Conservation (phyloP, 305 asterid genomes). For the Fraxinus platypoda region DNA sequence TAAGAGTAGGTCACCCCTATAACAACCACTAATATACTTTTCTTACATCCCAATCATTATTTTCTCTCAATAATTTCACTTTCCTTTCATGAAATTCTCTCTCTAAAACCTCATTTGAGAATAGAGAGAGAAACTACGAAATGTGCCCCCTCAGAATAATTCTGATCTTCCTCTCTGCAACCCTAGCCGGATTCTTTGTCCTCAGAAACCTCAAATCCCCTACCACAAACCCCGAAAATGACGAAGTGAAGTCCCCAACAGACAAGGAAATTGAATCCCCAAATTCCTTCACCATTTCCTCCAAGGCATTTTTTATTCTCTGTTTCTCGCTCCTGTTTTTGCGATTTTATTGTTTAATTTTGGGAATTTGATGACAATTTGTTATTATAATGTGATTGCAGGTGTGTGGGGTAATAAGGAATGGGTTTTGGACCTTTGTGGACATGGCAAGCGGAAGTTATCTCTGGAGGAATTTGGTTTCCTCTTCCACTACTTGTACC, state of each 20-base stretch:
- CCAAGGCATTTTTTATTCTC: conserved; percentile 12
- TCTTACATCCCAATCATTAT: background rate
- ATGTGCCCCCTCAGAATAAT: conserved; percentile 53
- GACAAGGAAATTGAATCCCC: conserved; percentile 16
- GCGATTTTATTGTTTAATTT: background rate
- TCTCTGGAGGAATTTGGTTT: conserved; percentile 49
- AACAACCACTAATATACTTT: background rate
- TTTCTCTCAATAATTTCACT: background rate
- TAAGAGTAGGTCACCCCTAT: background rate
- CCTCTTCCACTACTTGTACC: conserved; percentile 13
- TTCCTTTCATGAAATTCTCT: background rate
- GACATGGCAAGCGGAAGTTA: conserved; percentile 59
- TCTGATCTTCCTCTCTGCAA: conserved; percentile 48
- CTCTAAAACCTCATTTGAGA: background rate
- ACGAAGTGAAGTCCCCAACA: conserved; percentile 7
- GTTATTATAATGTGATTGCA: background rate
- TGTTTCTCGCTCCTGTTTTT: background rate
- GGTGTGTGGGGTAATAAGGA: conserved; percentile 32
- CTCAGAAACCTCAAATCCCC: conserved; percentile 43
- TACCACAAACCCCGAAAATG: conserved; percentile 1
- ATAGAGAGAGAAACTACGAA: background rate
- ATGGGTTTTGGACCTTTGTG: conserved; percentile 48
- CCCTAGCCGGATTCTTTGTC: conserved; percentile 49
- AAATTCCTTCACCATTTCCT: background rate
- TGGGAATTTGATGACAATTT: background rate